Evolutionary conservation across 768 basidiomycete genomes (phyloP).

Genomic region (Neoboletus magnificus): DNA sequence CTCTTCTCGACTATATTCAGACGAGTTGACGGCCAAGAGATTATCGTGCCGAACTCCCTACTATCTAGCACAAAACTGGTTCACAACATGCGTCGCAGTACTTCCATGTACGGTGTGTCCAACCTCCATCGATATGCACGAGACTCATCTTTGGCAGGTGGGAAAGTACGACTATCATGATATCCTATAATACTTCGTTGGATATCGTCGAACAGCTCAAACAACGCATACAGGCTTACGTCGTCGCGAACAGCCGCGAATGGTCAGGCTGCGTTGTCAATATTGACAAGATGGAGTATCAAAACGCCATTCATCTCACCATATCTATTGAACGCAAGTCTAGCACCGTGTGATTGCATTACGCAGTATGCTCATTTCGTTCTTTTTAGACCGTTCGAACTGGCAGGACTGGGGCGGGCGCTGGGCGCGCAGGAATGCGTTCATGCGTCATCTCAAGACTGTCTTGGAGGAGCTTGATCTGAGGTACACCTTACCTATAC

Average conservation of each 20-base stretch:
- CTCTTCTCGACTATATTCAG: constrained; percentile 77
- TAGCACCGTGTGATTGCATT: background rate
- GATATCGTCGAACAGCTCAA: constrained; percentile 67
- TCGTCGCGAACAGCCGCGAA: constrained; percentile 63
- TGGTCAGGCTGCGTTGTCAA: constrained; percentile 65
- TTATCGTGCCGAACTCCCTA: constrained; percentile 74
- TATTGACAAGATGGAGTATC: constrained; percentile 78
- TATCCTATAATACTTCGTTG: constrained; percentile 69
- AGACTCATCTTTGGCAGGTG: constrained; percentile 36
- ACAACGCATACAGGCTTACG: constrained; percentile 54
- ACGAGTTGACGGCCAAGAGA: constrained; percentile 77
- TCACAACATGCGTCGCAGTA: constrained; percentile 73
- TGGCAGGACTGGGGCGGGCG: constrained; percentile 89
- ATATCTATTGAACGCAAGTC: constrained; percentile 70
- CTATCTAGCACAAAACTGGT: constrained; percentile 69
- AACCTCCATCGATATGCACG: background rate
- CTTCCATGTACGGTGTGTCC: constrained; percentile 55
- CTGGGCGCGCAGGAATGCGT: constrained; percentile 68
- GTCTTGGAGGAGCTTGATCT: constrained; percentile 73
- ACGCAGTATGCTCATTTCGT: background rate
- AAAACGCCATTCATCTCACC: constrained; percentile 64
- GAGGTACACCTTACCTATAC: constrained; percentile 65
- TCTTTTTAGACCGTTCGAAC: constrained; percentile 59
- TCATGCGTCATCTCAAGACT: constrained; percentile 73
- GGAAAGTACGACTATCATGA: constrained; percentile 65